phyloP scores from a whole-genome alignment of 169 alveolate species.

The Besnoitia besnoiti region DNA sequence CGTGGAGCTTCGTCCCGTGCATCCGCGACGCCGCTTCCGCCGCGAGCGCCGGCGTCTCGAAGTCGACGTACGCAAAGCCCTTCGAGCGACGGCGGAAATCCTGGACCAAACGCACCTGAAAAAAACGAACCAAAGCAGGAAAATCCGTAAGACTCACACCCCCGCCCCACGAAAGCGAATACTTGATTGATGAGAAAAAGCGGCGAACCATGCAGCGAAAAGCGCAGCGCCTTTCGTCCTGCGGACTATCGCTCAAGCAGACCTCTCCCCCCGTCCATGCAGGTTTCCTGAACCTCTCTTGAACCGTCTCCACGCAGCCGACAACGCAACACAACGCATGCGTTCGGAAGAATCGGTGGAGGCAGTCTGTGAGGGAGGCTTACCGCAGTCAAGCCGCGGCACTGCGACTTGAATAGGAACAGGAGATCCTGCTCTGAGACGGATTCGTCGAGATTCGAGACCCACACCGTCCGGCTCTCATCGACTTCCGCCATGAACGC shows the following conservation, averaged over 20 bases:
- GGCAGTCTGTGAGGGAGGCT: background rate
- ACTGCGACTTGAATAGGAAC: background rate
- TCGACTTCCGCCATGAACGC: background rate
- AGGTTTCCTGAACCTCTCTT: too few species aligned
- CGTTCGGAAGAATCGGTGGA: too few species aligned
- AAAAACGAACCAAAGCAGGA: too few species aligned
- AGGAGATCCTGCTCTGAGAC: background rate
- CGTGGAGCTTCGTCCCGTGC: slow-evolving; percentile 21
- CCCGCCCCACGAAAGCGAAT: background rate
- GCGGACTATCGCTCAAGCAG: too few species aligned
- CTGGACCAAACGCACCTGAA: slow-evolving; percentile 69
- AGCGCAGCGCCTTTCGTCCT: too few species aligned
- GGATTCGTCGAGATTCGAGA: slow-evolving; percentile 11
- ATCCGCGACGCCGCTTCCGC: slow-evolving; percentile 25
- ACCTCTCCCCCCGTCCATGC: too few species aligned
- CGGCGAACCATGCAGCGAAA: background rate
- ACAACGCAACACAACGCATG: too few species aligned
- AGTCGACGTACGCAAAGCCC: slow-evolving; percentile 76
- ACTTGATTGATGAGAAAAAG: background rate
- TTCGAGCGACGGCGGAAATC: slow-evolving; percentile 64
- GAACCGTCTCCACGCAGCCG: too few species aligned
- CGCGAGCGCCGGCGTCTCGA: slow-evolving; percentile 55
- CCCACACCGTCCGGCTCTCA: background rate
- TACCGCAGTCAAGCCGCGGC: slow-evolving; percentile 1
- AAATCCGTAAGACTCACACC: background rate